Evolutionary conservation across 768 basidiomycete species (phyloP), one percentile per base, ranked within the genome.

Genomic region (Rhodotorula taiwanensis): DNA sequence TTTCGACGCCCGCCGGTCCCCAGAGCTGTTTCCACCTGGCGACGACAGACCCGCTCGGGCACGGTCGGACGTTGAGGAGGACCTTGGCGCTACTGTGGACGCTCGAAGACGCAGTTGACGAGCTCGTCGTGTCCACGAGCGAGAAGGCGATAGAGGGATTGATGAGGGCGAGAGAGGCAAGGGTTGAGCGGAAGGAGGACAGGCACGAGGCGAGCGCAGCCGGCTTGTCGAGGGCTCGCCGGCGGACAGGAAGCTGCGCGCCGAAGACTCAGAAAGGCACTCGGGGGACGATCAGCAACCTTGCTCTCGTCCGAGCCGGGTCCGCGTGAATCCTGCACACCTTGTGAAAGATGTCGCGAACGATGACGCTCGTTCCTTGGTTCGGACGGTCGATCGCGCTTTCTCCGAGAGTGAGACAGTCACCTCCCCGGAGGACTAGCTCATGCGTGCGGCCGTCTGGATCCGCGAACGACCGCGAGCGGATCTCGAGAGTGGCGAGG

Each of bases 291-390:
- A n/a, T n/a, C n/a, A n/a, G n/a, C n/a, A n/a, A n/a, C n/a, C n/a
- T n/a, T n/a, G n/a, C n/a, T n/a, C n/a, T n/a, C n/a, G n/a, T n/a
- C n/a, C n/a, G 23, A 10, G 27, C 25, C 27, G 34, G 16, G 8
- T 52, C 33, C n/a, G n/a, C n/a, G n/a, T n/a, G 28, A 25, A 28
- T 8, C 0, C 36, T 15, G 10, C 67, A 15, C 41, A 64, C 67
- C 72, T 88, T 91, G 73, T 86, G 88, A 74, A 95, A 99, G 5
- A 88, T 85, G 74, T 97, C 94, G 27, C 88, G 84, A 48, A 95
- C 79, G 69, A 82, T 84, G 45, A 94, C 86, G 16, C 82, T 84
- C 10, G 93, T 14, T 34, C 20, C n/a, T 51, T 45, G 10, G 25
- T 14, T 10, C 20, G 31, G n/a, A 8, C 51, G 51, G n/a, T 52